These are phyloP conservation scores for Mimosa bimucronata DNA, from an alignment of 306 rosid species.

Conservation along the genomic window DNA sequence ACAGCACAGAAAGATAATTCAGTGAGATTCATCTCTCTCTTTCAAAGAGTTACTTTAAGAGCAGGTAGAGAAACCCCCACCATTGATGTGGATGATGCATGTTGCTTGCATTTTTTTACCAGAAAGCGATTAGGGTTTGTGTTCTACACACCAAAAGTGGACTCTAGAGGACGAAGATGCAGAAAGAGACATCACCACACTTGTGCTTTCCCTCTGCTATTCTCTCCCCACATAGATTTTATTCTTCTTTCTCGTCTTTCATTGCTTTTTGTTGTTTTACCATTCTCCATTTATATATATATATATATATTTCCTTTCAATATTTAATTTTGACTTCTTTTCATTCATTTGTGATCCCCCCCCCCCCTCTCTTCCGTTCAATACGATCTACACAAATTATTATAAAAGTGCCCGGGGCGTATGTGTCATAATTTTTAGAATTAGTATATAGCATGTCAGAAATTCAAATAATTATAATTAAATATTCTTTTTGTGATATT, in stretches of 20 bases:
- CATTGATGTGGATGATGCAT: constrained; percentile 6
- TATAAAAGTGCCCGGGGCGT: neutral
- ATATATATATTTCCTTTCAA: neutral
- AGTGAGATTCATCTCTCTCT: constrained; percentile 33
- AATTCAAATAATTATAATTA: too few species aligned
- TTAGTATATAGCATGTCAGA: too few species aligned
- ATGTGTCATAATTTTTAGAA: neutral
- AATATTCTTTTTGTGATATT: too few species aligned
- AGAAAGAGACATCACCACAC: neutral
- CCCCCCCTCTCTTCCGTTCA: neutral
- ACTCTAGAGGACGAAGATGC: neutral
- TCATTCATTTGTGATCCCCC: neutral
- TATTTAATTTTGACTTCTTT: neutral
- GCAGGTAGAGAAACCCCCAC: neutral
- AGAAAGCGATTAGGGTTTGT: constrained; percentile 13
- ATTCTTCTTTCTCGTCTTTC: neutral
- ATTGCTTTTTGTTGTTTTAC: neutral
- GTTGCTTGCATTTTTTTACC: neutral
- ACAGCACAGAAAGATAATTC: constrained; percentile 15
- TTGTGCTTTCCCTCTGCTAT: constrained; percentile 12
- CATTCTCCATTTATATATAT: neutral
- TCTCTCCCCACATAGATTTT: neutral
- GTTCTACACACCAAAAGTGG: constrained; percentile 6
- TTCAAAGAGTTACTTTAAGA: neutral
- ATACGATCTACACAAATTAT: neutral